Base-by-base conservation (phyloP, 73 alveolate genomes). In the Paraurostyla sp. region DNA sequence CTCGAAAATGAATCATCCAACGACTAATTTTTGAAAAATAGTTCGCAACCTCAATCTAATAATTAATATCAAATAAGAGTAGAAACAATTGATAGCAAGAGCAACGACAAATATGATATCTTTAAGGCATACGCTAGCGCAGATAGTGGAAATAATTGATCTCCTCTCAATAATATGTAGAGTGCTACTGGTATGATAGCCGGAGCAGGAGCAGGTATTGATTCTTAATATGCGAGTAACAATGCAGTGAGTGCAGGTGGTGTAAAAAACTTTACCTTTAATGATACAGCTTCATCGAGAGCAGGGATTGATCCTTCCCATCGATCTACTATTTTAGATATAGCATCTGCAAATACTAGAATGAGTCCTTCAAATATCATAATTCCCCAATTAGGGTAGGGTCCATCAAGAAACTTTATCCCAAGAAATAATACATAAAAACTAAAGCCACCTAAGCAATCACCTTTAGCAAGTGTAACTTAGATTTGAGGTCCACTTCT, bases 261-360 rank as follows among this genome's bases (percentile, higher is more conserved):
- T 22, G 46, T 13, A 3, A 65, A 65, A 35, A 65, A 65, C 58
- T 65, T 65, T 38, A 65, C 82, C 9, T 65, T 65, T 65, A 22
- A 65, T 65, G 82, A 65, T 40, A 65, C 82, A 3, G 82, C 45
- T 3, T 38, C 46, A 18, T 16, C 78, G 7, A 60, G 78, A 60
- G 50, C 20, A 38, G 46, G 46, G 23, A 38, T 22, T 9, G 82
- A 65, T 38, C 33, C 40, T 33, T 38, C 82, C 25, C 56, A 65
- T 38, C 35, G 82, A 38, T 65, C 82, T 6, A 65, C 82, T 11
- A 65, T 65, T 40, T 65, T 35, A 15, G 58, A 65, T n/a, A 65
- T 65, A 7, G 59, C 3, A 22, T 33, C 50, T 13, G 69, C 18
- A 4, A 9, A n/a, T 9, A 54, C 9, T 13, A 13, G 69, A n/a